Percentiles rank a stretch among this genome's conserved stretches.
Evolutionary conservation across 805 yeast genomes (phyloP).

Genomic region (Cyberlindnera nakhonratchasimensis): DNA sequence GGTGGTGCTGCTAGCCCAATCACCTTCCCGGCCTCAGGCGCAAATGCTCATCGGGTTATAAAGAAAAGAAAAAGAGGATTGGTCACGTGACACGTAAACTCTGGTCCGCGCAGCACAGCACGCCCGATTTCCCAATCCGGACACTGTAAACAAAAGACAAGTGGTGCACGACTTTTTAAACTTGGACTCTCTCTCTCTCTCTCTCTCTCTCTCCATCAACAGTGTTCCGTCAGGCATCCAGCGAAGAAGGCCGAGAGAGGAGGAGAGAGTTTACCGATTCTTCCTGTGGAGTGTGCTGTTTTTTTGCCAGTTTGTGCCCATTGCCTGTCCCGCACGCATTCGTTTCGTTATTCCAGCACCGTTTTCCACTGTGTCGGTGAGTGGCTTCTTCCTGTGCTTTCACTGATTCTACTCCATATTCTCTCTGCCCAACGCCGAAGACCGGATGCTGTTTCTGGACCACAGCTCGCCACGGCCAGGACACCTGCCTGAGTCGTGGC

Average conservation of each 20-base stretch:
- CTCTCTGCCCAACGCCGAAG: background rate
- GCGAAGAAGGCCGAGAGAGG: background rate
- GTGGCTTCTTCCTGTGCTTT: background rate
- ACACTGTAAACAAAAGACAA: slow-evolving; percentile 7
- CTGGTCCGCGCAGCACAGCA: background rate
- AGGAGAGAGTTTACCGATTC: background rate
- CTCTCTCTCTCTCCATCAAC: background rate
- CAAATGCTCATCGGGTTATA: too few species aligned
- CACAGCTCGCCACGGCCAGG: slow-evolving; percentile 19
- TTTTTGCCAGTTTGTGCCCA: background rate
- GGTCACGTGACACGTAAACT: background rate
- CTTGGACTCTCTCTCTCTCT: background rate
- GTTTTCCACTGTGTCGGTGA: too few species aligned
- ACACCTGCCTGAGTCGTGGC: slow-evolving; percentile 17
- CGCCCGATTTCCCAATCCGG: slow-evolving; percentile 6
- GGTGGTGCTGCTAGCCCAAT: too few species aligned
- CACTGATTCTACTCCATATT: background rate
- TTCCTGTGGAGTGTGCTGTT: too few species aligned
- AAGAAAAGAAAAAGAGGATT: background rate
- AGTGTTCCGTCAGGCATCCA: background rate
- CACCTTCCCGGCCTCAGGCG: too few species aligned
- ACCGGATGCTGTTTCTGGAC: slow-evolving; percentile 17
- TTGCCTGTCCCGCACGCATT: background rate
- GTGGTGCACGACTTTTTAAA: background rate
- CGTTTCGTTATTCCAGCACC: too few species aligned